Evolutionary conservation across 2,329 filamentous ascomycete species (phyloP).

Genomic region (Paecilomyces sp.): DNA sequence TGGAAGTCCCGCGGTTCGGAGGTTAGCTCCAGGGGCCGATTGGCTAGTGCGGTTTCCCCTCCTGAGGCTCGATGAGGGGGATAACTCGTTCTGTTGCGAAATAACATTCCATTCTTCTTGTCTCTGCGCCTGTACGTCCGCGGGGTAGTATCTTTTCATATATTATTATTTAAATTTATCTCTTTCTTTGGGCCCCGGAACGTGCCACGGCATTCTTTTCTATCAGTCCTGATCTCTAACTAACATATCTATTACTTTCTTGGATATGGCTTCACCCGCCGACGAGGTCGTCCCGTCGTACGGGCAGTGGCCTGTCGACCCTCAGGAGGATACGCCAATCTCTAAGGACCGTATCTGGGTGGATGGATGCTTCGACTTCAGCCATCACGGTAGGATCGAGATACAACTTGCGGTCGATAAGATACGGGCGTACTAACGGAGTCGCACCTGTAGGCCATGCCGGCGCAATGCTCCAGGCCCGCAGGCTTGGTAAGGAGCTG

Average conservation of each 20-base stretch:
- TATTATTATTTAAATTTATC: not conserved
- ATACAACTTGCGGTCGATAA: not conserved
- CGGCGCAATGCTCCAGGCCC: conserved; percentile 91
- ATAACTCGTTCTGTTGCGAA: not conserved
- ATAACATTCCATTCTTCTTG: not conserved
- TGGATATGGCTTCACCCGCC: conserved; percentile 5
- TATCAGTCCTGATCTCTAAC: not conserved
- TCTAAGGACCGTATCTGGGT: conserved; percentile 82
- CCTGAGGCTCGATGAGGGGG: not conserved
- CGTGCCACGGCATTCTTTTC: not conserved
- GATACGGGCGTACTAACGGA: conserved; percentile 2
- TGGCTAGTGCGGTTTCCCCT: not conserved
- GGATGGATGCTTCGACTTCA: conserved; percentile 98
- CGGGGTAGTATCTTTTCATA: not conserved
- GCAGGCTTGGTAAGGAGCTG: conserved; percentile 80
- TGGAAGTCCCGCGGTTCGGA: not conserved
- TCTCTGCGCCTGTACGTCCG: not conserved
- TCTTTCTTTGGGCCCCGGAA: not conserved
- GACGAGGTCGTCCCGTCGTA: conserved; percentile 40
- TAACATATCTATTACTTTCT: not conserved
- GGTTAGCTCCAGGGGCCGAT: not conserved
- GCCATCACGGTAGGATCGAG: conserved; percentile 69
- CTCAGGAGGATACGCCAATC: conserved; percentile 53
- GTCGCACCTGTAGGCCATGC: conserved; percentile 63
- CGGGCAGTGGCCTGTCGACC: conserved; percentile 59